These are phyloP conservation scores for Euphorbia lathyris DNA, from an alignment of 345 rosid species.

Conservation along the genomic window DNA sequence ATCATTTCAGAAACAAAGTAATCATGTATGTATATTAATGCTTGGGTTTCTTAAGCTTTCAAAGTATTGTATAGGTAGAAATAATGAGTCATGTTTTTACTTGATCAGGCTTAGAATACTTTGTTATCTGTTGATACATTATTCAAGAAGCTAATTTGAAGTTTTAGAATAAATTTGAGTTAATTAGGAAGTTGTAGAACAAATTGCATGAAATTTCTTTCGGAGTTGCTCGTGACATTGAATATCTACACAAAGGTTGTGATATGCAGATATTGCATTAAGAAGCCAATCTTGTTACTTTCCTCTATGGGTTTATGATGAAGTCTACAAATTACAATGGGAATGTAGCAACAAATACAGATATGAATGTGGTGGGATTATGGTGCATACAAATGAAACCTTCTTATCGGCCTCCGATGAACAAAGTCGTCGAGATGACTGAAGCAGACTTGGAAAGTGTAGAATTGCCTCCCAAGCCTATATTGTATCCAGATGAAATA, in stretches of 20 bases:
- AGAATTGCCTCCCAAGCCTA: neutral
- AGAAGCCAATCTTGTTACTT: neutral
- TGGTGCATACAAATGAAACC: slow-evolving; percentile 3
- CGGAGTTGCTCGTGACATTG: slow-evolving; percentile 1
- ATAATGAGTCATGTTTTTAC: too few relatives aligned
- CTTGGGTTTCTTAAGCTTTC: too few relatives aligned
- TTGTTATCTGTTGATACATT: too few relatives aligned
- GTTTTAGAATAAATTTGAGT: too few relatives aligned
- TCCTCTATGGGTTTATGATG: neutral
- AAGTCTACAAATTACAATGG: neutral
- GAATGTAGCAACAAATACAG: neutral
- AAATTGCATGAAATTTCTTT: neutral
- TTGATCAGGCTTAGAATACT: too few relatives aligned
- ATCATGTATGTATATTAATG: too few relatives aligned
- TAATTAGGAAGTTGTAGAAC: slow-evolving; percentile 4
- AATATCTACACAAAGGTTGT: slow-evolving; percentile 4
- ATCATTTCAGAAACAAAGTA: neutral
- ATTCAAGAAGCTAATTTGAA: too few relatives aligned
- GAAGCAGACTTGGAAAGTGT: slow-evolving; percentile 3
- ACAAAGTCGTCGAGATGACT: slow-evolving; percentile 2
- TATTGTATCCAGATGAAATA: slow-evolving; percentile 13
- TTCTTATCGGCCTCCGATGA: neutral
- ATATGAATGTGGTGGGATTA: neutral
- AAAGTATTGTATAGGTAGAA: too few relatives aligned
- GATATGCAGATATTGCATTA: neutral